A percentile compares a stretch with the other conserved stretches of the same genome.
Evolutionary conservation across 441 rosid genomes (phyloP).

Genomic region (Arabidopsis hybrid): DNA sequence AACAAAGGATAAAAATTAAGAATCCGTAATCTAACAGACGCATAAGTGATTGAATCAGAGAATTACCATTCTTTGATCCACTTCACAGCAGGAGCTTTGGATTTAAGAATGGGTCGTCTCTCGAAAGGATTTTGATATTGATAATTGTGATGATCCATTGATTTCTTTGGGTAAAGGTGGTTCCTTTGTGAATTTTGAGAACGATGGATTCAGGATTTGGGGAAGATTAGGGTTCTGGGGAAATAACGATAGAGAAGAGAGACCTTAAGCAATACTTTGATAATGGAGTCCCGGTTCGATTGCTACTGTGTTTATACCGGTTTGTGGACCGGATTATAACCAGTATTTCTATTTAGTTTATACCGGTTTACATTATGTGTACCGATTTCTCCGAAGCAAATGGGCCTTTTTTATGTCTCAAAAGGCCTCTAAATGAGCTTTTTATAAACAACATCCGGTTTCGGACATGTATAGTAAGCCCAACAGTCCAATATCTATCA

Average conservation of each 20-base stretch:
- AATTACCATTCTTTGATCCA: conserved; percentile 84
- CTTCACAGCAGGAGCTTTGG: conserved; percentile 78
- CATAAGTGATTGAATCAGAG: not conserved
- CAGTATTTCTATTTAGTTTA: no score
- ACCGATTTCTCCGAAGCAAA: not conserved
- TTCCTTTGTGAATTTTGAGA: not conserved
- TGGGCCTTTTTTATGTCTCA: not conserved
- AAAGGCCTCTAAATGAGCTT: no score
- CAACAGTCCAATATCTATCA: no score
- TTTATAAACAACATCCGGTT: no score
- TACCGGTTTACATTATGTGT: not conserved
- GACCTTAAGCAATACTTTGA: not conserved
- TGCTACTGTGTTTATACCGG: not conserved
- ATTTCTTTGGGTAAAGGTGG: not conserved
- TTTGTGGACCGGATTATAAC: not conserved
- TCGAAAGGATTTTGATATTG: conserved; percentile 66
- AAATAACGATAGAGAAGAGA: not conserved
- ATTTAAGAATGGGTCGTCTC: conserved; percentile 70
- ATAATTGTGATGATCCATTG: conserved; percentile 37
- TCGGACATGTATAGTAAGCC: no score
- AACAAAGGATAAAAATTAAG: not conserved
- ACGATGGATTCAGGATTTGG: not conserved
- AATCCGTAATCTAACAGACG: not conserved
- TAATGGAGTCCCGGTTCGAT: conserved; percentile 20
- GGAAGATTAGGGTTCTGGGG: conserved; percentile 26